These are phyloP conservation scores for Verbascum thapsus DNA, from an alignment of 257 asterid genomes.

Conservation along the genomic window DNA sequence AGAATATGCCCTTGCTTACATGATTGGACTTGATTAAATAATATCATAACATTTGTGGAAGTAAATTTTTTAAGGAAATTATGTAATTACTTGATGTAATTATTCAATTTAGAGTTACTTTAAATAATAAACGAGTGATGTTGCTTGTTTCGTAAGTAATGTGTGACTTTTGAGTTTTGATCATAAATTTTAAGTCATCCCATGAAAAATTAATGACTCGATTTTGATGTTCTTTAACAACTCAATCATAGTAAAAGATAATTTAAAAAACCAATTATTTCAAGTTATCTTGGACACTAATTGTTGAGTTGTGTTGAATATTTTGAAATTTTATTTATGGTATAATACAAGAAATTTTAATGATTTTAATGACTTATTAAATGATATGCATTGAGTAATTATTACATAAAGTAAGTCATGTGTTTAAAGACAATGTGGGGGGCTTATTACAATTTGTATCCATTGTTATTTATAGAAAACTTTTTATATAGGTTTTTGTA, in stretches of 20 bases:
- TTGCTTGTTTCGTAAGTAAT: too few species aligned
- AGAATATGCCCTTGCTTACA: slow-evolving; percentile 38
- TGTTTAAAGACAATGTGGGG: slow-evolving; percentile 16
- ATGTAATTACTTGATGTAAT: too few species aligned
- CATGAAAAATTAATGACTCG: neutral
- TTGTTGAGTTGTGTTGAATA: neutral
- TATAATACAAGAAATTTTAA: neutral
- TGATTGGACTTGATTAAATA: too few species aligned
- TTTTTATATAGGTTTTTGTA: too few species aligned
- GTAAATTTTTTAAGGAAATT: too few species aligned
- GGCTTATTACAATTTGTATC: slow-evolving; percentile 13
- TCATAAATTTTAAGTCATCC: too few species aligned
- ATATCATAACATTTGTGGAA: neutral
- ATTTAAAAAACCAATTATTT: neutral
- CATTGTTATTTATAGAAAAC: too few species aligned
- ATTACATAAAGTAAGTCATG: slow-evolving; percentile 26
- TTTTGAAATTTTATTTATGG: neutral
- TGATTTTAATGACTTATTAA: neutral
- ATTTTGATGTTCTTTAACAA: neutral
- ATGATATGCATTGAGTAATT: slow-evolving; percentile 24
- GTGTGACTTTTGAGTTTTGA: too few species aligned
- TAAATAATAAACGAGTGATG: too few species aligned
- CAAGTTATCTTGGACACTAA: neutral
- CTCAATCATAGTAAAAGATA: too few species aligned
- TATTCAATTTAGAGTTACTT: too few species aligned